These are phyloP conservation scores for Wickerhamomyces alni DNA, from an alignment of 805 yeast species.

Conservation along the genomic window DNA sequence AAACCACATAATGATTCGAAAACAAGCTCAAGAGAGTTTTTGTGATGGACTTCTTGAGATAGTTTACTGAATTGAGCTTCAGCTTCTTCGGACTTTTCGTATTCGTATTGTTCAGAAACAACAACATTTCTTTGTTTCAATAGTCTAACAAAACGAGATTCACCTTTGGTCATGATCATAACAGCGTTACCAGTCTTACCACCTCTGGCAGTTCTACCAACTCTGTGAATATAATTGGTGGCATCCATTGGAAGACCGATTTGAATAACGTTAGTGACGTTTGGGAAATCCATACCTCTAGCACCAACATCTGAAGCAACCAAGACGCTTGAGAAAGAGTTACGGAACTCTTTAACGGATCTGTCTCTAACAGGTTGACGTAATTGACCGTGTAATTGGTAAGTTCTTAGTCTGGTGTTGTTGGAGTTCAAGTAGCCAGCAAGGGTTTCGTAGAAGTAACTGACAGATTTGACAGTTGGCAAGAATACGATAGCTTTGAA, in stretches of 20 bases:
- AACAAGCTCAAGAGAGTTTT: slow-evolving; percentile 25
- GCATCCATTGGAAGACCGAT: slow-evolving; percentile 68
- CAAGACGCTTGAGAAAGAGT: slow-evolving; percentile 45
- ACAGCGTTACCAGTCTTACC: slow-evolving; percentile 73
- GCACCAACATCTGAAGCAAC: slow-evolving; percentile 93
- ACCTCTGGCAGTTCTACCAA: slow-evolving; percentile 95
- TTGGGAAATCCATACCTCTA: slow-evolving; percentile 93
- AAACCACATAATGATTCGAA: slow-evolving; percentile 31
- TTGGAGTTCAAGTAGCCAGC: slow-evolving; percentile 14
- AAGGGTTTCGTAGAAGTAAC: slow-evolving; percentile 34
- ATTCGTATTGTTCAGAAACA: slow-evolving; percentile 39
- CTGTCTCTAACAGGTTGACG: slow-evolving; percentile 63
- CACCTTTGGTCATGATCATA: slow-evolving; percentile 50
- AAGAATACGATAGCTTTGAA: slow-evolving; percentile 81
- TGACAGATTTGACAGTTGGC: slow-evolving; percentile 68
- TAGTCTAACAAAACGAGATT: slow-evolving; percentile 46
- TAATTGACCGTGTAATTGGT: slow-evolving; percentile 66
- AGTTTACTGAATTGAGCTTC: slow-evolving; percentile 26
- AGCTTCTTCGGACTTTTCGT: slow-evolving; percentile 30
- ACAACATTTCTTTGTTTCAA: slow-evolving; percentile 50
- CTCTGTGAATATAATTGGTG: slow-evolving; percentile 84
- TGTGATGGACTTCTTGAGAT: slow-evolving; percentile 19
- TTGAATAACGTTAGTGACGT: slow-evolving; percentile 81
- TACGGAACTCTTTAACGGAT: slow-evolving; percentile 49
- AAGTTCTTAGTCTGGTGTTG: slow-evolving; percentile 24